Evolutionary conservation across 148 eudicot genomes (phyloP).

Genomic region (Rhododendron ferrugineum): DNA sequence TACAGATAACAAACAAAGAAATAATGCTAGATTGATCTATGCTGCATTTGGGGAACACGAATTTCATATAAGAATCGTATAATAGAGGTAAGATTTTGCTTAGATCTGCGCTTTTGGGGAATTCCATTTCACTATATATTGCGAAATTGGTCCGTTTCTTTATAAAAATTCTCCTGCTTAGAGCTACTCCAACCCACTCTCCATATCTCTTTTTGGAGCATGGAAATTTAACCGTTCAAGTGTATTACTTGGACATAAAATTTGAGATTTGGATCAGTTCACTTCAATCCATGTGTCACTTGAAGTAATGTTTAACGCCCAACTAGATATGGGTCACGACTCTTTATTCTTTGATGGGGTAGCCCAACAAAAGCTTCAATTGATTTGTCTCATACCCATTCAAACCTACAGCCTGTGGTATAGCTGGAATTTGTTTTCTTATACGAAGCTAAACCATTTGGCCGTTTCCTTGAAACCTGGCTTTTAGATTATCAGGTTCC

Average conservation of each 20-base stretch:
- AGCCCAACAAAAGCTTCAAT: background rate
- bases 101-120: background rate
- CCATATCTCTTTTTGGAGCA: background rate
- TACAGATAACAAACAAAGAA: background rate
- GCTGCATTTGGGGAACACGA: background rate
- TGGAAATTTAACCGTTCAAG: background rate
- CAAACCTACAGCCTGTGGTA: constrained; percentile 19
- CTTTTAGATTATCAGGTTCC: background rate
- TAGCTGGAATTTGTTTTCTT: constrained; percentile 26
- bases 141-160: background rate
- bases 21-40: background rate
- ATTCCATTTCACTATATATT: background rate
- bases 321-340: background rate
- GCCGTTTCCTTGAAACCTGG: background rate
- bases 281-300: background rate
- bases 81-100: background rate
- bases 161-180: background rate
- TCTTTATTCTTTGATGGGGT: background rate
- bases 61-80: background rate
- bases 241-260: background rate
- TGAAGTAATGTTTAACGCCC: background rate
- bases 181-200: background rate
- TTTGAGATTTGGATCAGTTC: background rate
- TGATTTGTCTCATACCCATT: constrained; percentile 8
- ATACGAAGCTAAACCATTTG: constrained; percentile 12